phyloP scores from a whole-genome alignment of 108 stramenopile genomes.

The Fistulifera pelliculosa region DNA sequence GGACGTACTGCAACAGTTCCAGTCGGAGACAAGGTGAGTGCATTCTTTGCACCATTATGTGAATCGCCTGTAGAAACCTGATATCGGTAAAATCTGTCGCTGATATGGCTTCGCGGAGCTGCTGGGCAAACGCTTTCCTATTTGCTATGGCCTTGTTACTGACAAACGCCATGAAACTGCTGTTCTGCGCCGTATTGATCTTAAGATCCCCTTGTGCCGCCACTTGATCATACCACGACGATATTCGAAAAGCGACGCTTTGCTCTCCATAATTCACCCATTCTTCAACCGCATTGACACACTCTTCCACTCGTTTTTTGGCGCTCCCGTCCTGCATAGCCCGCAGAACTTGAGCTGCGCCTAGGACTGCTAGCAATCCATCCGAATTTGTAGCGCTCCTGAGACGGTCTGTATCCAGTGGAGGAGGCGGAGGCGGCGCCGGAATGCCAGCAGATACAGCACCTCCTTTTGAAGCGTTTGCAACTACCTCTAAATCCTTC shows the following conservation, averaged over 20 bases:
- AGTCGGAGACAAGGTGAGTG: constrained; percentile 80
- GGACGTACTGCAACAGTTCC: constrained; percentile 82
- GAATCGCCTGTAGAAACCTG: constrained; percentile 51
- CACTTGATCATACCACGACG: constrained; percentile 78
- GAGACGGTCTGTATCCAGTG: constrained; percentile 81
- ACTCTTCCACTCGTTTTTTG: constrained; percentile 53
- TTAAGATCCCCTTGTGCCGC: constrained; percentile 85
- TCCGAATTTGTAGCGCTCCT: constrained; percentile 83
- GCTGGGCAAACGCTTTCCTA: constrained; percentile 65
- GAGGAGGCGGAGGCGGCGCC: constrained; percentile 74
- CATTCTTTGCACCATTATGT: constrained; percentile 59
- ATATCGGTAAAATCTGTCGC: constrained; percentile 65
- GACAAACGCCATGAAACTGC: constrained; percentile 83
- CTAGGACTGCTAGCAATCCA: constrained; percentile 76
- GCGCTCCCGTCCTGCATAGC: constrained; percentile 81
- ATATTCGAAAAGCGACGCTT: constrained; percentile 82
- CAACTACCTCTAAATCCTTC: constrained; percentile 3
- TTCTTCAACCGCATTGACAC: constrained; percentile 73
- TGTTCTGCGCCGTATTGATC: constrained; percentile 67
- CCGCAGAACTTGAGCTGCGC: constrained; percentile 74
- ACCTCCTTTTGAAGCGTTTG: background rate
- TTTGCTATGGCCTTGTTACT: constrained; percentile 82
- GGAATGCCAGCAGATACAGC: background rate
- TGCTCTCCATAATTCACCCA: constrained; percentile 82
- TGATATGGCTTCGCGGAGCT: constrained; percentile 51